A percentile compares a stretch with the other conserved stretches of the same genome.
Conservation (phyloP, 768 basidiomycete genomes). For the Hypsizygus marmoreus region DNA sequence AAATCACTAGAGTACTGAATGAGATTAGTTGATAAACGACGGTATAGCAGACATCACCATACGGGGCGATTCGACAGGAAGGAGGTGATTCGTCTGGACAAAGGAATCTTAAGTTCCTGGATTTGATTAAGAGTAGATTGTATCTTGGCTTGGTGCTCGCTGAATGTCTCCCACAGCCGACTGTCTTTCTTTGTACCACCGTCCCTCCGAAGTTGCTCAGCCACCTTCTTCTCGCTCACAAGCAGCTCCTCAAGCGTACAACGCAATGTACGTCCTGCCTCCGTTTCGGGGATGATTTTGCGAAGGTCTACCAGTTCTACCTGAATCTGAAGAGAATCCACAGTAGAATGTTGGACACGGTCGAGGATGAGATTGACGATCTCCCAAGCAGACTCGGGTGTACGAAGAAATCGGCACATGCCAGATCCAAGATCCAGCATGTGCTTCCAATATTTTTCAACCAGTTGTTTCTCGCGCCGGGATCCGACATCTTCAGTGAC, state of each 20-base stretch:
- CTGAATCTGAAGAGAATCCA: conserved; percentile 18
- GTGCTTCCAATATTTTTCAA: conserved; percentile 44
- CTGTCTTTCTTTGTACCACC: conserved; percentile 1
- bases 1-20: too few relatives aligned
- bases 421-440: conserved; percentile 41
- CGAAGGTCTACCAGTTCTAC: conserved; percentile 20
- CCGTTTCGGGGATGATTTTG: conserved; percentile 37
- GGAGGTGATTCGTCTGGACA: conserved; percentile 1
- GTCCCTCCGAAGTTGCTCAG: background rate
- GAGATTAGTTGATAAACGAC: too few relatives aligned
- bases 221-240: conserved; percentile 5
- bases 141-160: conserved; percentile 6
- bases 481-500: conserved; percentile 36
- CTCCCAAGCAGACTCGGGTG: conserved; percentile 14
- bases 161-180: conserved; percentile 5
- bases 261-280: conserved; percentile 11
- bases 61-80: conserved; percentile 4
- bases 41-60: background rate
- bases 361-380: conserved; percentile 30
- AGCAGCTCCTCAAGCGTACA: conserved; percentile 12
- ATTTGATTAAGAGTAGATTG: conserved; percentile 7
- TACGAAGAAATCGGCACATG: conserved; percentile 36
- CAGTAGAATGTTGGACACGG: conserved; percentile 15
- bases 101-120: conserved; percentile 6
- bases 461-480: conserved; percentile 42